These are phyloP conservation scores for Teunomyces gatunensis DNA, from an alignment of 805 yeast species.

Conservation along the genomic window DNA sequence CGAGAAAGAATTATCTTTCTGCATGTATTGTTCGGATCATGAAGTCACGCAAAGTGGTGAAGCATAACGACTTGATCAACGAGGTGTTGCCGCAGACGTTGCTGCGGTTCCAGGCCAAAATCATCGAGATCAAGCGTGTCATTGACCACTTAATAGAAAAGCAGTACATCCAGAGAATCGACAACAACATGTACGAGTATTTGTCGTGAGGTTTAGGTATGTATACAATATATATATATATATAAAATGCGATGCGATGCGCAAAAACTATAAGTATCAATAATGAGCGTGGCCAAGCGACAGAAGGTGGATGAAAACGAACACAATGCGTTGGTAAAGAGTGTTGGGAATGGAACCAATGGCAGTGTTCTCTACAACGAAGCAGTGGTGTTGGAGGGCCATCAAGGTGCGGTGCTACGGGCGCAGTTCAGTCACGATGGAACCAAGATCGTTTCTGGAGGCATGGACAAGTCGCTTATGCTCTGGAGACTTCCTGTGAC, in stretches of 20 bases:
- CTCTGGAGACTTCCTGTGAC: slow-evolving; percentile 44
- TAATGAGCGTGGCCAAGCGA: slow-evolving; percentile 34
- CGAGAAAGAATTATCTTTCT: slow-evolving; percentile 78
- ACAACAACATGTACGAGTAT: slow-evolving; percentile 73
- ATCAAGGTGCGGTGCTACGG: slow-evolving; percentile 51
- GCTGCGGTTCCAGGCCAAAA: slow-evolving; percentile 78
- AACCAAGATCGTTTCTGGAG: slow-evolving; percentile 56
- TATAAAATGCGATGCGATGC: neutral
- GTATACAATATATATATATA: too few relatives aligned
- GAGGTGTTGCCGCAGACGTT: slow-evolving; percentile 87
- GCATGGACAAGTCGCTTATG: slow-evolving; percentile 51
- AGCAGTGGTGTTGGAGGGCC: slow-evolving; percentile 47
- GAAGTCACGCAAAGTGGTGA: slow-evolving; percentile 84
- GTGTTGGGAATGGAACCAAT: slow-evolving; percentile 5
- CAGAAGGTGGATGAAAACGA: slow-evolving; percentile 15
- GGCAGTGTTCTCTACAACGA: slow-evolving; percentile 18
- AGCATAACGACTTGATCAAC: slow-evolving; percentile 76
- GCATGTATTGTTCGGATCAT: slow-evolving; percentile 95
- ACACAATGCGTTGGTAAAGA: neutral
- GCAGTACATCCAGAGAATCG: slow-evolving; percentile 78
- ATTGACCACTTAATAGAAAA: slow-evolving; percentile 82
- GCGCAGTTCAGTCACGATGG: slow-evolving; percentile 55
- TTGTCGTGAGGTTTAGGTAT: slow-evolving; percentile 49
- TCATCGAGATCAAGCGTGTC: slow-evolving; percentile 82
- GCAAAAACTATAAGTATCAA: slow-evolving; percentile 4